phyloP scores from a whole-genome alignment of 805 yeast genomes.

The Starmerella gropengiesseri region DNA sequence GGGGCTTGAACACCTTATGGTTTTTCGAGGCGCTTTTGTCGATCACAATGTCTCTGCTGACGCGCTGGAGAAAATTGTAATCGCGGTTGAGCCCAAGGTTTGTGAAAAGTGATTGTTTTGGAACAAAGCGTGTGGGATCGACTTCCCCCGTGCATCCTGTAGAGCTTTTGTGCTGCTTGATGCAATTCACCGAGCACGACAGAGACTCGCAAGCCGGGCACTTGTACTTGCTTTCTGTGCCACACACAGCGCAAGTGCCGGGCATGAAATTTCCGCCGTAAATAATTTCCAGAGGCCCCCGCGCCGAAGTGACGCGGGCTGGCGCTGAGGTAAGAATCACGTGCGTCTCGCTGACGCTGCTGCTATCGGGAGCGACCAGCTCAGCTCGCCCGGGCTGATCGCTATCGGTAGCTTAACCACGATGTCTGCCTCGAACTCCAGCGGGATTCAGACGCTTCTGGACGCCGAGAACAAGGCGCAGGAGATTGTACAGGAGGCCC shows the following conservation, averaged over 20 bases:
- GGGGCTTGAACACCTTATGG: constrained; percentile 20
- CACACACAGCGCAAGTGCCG: constrained; percentile 12
- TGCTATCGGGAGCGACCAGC: too few relatives aligned
- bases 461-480: constrained; percentile 97
- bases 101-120: constrained; percentile 38
- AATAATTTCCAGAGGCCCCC: too few relatives aligned
- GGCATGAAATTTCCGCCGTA: too few relatives aligned
- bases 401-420: neutral
- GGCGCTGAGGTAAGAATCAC: too few relatives aligned
- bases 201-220: constrained; percentile 67
- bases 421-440: constrained; percentile 37
- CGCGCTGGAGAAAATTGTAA: constrained; percentile 55
- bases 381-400: too few relatives aligned
- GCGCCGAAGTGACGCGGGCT: too few relatives aligned
- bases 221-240: constrained; percentile 44
- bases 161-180: constrained; percentile 53
- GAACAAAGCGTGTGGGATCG: constrained; percentile 49
- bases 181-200: constrained; percentile 66
- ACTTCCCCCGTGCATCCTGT: constrained; percentile 55
- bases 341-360: neutral
- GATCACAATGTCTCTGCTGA: constrained; percentile 51
- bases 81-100: constrained; percentile 56
- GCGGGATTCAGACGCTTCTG: constrained; percentile 61
- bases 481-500: constrained; percentile 83
- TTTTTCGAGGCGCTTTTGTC: constrained; percentile 40